These are phyloP conservation scores for Rosa persica DNA, from an alignment of 306 rosid species.

Conservation along the genomic window DNA sequence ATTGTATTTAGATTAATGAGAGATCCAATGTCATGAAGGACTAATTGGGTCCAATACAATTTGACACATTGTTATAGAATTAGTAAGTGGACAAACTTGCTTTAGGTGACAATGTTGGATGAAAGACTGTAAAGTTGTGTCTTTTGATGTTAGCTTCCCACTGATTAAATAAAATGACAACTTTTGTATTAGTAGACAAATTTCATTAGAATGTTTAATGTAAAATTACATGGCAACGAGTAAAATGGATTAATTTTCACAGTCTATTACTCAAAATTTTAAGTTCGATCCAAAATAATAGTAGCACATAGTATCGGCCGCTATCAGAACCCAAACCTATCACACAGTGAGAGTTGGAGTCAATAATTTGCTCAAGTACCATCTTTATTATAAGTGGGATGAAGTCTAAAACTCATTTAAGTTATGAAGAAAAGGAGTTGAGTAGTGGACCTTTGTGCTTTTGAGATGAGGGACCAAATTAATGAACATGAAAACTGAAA, in stretches of 20 bases:
- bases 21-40: slow-evolving; percentile 2
- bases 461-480: slow-evolving; percentile 14
- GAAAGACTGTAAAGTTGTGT: not conserved
- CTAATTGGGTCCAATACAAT: not conserved
- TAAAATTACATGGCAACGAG: not conserved
- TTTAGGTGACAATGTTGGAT: not conserved
- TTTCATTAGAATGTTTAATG: not conserved
- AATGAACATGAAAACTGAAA: slow-evolving; percentile 30
- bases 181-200: not conserved
- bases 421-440: not conserved
- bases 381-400: not conserved
- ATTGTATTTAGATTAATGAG: not conserved
- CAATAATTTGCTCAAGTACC: not conserved
- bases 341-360: not conserved
- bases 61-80: not conserved
- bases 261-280: not conserved
- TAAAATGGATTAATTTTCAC: not conserved
- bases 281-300: not conserved
- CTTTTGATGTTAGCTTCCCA: not conserved
- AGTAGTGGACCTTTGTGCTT: slow-evolving; percentile 10
- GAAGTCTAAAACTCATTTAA: not conserved
- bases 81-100: not conserved
- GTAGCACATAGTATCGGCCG: not conserved
- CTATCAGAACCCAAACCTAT: not conserved
- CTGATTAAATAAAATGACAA: not conserved